A percentile compares a stretch with the other conserved stretches of the same genome.
Conservation (phyloP, 495 filamentous ascomycete species). For the Glutinoglossum americanum region DNA sequence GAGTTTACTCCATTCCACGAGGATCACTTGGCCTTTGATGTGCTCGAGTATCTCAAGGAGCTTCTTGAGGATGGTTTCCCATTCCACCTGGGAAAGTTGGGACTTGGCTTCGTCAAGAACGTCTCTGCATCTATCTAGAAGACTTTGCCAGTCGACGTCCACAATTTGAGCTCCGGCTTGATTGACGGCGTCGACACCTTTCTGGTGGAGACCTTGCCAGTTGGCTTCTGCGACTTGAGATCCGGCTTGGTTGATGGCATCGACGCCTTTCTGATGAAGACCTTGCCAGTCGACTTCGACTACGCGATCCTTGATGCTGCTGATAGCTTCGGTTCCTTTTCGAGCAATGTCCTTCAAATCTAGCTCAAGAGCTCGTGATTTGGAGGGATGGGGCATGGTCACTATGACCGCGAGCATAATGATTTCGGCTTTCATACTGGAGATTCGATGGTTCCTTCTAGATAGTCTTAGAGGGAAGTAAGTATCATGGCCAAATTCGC, state of each 20-base stretch:
- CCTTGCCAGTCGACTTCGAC: neutral
- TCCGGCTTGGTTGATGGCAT: neutral
- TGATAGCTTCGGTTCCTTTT: neutral
- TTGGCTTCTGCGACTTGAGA: neutral
- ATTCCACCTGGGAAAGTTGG: neutral
- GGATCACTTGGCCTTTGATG: neutral
- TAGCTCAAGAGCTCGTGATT: neutral
- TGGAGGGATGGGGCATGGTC: neutral
- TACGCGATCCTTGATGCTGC: neutral
- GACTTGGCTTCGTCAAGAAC: neutral
- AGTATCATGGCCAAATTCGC: too few species aligned
- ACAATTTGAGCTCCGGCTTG: neutral
- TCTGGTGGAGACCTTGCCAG: neutral
- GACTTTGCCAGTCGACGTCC: neutral
- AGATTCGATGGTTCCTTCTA: neutral
- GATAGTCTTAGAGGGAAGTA: too few species aligned
- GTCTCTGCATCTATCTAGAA: neutral
- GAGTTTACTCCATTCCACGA: too few species aligned
- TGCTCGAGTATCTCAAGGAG: neutral
- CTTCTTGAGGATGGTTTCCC: neutral
- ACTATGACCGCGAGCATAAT: neutral
- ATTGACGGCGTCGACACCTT: neutral
- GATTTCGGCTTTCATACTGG: neutral
- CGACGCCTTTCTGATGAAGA: neutral
- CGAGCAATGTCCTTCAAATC: neutral